Base-by-base conservation (phyloP, 306 rosid species). In the Oemleria cerasiformis region DNA sequence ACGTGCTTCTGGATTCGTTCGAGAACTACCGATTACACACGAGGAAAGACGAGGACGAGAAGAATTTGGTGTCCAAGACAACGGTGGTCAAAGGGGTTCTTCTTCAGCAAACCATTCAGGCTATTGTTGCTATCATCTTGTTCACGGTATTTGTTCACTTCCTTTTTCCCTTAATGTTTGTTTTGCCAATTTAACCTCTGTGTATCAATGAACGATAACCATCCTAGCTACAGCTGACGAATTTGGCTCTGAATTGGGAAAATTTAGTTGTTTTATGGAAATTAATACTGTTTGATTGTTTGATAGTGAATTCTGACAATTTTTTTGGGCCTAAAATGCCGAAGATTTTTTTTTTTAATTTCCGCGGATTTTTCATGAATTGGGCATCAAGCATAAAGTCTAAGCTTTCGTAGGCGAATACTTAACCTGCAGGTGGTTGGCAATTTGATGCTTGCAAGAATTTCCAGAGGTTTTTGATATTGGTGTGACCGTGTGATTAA, bases 81-180 rank as follows among this genome's bases (percentile, higher is more conserved):
- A 77, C 85, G 36, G 99, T 95, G 25, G 88, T 91, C 63, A 88
- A 79, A 84, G 99, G 96, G 55, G 99, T 91, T 86, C 86, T 95
- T 40, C 84, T 95, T 49, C 97, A 91, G 77, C 97, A 91, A 59
- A 69, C 80, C 68, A 74, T 95, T 77, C 97, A 94, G 73, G 97
- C 99, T 25, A 59, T 89, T 66, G 97, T 94, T 59, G 92, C 97
- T 20, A 81, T 87, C 63, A 50, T 95, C 65, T 85, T 91, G 83
- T 95, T 89, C 80, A 85, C 83, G 79, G 99, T 95, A 75, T 64
- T 81, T 19, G 20, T 10, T 19, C 38, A 40, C 39, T 71, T 30
- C 47, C 49, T 45, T 59, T 48, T 8, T 6, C 7, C 43, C 14
- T n/a, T 6, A 4, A 30, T 1, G 36, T 30, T 4, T 30, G 36